Percentiles rank a stretch among this genome's conserved stretches.
Evolutionary conservation across 495 filamentous ascomycete genomes (phyloP).

Genomic region (Neurospora sp.): DNA sequence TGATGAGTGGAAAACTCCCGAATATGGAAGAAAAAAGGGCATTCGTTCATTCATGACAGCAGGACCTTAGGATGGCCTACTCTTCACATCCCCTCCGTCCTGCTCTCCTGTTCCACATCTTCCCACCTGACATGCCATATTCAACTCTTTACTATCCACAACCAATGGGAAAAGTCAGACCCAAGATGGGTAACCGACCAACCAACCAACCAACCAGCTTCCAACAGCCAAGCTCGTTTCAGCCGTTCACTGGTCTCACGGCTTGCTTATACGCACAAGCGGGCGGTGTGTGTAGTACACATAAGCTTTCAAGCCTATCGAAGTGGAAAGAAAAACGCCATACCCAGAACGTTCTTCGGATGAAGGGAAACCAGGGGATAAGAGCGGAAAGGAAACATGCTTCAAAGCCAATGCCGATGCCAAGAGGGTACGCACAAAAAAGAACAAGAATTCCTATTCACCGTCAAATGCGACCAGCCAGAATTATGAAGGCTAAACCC

Average conservation of each 20-base stretch:
- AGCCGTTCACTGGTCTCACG: neutral
- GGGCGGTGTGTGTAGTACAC: neutral
- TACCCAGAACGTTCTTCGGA: neutral
- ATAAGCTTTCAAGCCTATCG: neutral
- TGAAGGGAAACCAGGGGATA: neutral
- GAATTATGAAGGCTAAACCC: neutral
- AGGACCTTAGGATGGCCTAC: neutral
- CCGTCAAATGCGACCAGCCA: neutral
- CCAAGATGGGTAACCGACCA: neutral
- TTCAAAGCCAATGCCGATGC: neutral
- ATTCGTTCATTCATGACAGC: neutral
- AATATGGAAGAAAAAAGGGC: neutral
- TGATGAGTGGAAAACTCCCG: neutral
- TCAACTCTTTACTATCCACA: neutral
- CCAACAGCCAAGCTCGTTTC: neutral
- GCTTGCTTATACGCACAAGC: neutral
- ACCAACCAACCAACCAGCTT: neutral
- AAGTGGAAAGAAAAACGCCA: neutral
- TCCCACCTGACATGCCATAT: neutral
- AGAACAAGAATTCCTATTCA: neutral
- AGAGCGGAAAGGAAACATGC: neutral
- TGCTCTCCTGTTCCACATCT: neutral
- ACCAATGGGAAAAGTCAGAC: neutral
- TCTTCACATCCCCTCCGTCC: neutral
- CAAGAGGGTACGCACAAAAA: neutral